Base-by-base conservation (phyloP, 352 stramenopile species). In the Phytophthora palmivora region DNA sequence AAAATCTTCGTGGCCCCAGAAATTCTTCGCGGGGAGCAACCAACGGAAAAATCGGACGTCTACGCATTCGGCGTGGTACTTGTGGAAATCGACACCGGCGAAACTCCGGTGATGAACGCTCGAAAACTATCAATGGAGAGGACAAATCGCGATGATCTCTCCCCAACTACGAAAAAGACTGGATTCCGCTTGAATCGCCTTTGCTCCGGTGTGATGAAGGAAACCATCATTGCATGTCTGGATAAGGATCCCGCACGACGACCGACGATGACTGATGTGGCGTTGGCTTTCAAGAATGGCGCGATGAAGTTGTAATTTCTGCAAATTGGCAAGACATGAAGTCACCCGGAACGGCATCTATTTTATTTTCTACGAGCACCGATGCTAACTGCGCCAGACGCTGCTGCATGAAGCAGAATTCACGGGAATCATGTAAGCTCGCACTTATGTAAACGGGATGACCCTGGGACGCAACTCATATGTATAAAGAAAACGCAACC, bases 31-130 rank as follows among this genome's bases (percentile, higher is more conserved):
- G 84, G 86, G 6, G 79, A 91, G 41, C 79, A 88, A 49, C 82
- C 82, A 33, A 89, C 76, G 0, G 84, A 91, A 30, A 82, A 77
- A 58, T 75, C 84, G 14, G 84, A 95, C 22, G 80, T 92, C 14
- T 95, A 85, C 61, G 72, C 86, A 42, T 89, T 95, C 47, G 86
- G 84, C 26, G 82, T 95, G 18, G 58, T 93, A 21, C 77, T 95
- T 28, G 84, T 92, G 21, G 86, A 95, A 55, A 74, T 95, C 22
- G 82, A 90, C 47, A 79, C 83, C 5, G 80, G 82, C 16, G 79
- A 90, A 56, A 87, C 79, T 21, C 86, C 84, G 0, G 75, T 88
- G 34, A 72, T 84, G 50, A 89, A 94, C 56, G 69, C 77, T 16
- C 58, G 74, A 28, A 79, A 70, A 0, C 56, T 83, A 19, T 61